Evolutionary conservation across 2,329 filamentous ascomycete genomes (phyloP), one percentile per base, ranked within the genome.

Genomic region (Hypoxylon sp.): DNA sequence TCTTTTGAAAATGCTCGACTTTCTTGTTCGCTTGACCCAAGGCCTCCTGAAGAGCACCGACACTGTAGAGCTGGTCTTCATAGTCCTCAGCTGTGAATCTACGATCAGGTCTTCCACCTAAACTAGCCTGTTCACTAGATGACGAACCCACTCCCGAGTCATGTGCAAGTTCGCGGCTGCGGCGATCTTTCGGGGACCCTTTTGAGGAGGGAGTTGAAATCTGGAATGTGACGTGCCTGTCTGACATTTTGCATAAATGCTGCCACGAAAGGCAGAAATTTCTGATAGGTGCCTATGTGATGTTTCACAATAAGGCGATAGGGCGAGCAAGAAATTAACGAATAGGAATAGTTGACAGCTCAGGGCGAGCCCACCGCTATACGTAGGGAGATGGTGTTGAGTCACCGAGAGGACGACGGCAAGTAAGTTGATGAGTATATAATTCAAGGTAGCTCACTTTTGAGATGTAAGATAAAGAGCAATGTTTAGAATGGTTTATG

Each of bases 71-170:
- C 53, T 71, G 71, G 39, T 61, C 57, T 25, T 67, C 55, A 56
- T 65, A 69, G 52, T 73, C 70, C 48, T 68, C 62, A 19, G 57
- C 63, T 69, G 70, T 71, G 54, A 74, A 75, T 62, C 65, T 70
- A 45, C 73, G 71, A 67, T 75, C 74, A 73, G 69, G 68, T 68
- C 70, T 75, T 63, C 73, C 70, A 61, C 72, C 73, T 54, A 66
- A 54, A 51, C 72, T 71, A 68, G 70, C 70, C 46, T 74, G 71
- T 30, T 71, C 73, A 73, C 73, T 75, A 52, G 73, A 75, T 56
- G 70, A 75, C 64, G 74, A 75, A 68, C 74, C 74, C 37, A 75
- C 52, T 50, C 73, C 73, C 27, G 73, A 75, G 63, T 75, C 73
- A 37, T 70, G 68, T 52, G 51, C 63, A n/a, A 30, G 55, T 29